Evolutionary conservation across 1,139 yeast species (phyloP), one percentile per base, ranked within the genome.

Genomic region (Candida pseudocylindracea): DNA sequence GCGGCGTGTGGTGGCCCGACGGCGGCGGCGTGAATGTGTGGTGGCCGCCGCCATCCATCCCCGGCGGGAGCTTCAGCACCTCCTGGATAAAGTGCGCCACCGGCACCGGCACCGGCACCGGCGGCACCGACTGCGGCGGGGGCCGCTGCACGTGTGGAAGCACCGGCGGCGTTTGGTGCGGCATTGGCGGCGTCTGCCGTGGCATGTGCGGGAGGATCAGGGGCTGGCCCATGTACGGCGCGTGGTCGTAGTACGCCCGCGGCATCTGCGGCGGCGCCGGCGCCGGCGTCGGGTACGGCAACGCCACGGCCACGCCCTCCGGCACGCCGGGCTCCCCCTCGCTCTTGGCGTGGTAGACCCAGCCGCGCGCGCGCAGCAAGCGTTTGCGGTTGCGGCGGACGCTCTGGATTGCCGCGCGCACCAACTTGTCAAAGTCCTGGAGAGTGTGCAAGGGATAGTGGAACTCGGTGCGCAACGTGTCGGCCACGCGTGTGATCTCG

Each of bases 381-480:
- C 67, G 39, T 37, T 61, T 61, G 15, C 67, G 42, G 39, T 61
- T 61, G 33, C 67, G 43, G 32, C 67, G 40, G 2, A 58, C 67
- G 38, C 64, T 57, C 39, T 88, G 98, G 25, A 88, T 75, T 0
- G 94, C 96, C 2, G 94, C 93, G 27, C 94, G 58, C 0, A 88
- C 95, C 31, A 88, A 62, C 48, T 75, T 76, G 49, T 83, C 93
- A 48, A 88, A 85, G 42, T 85, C 96, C 1, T 58, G 54, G 29
- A 70, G 54, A 26, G 66, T 58, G 3, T 63, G 65, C 8, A 51
- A 53, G 1, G 72, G 66, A 46, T 73, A 85, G 11, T 70, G 67
- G 45, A 80, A 88, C 53, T 88, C 96, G 2, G 58, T 54, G 41
- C 93, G 56, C 33, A 88, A 55, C 7, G 72, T 63, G 36, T 69